phyloP scores from a whole-genome alignment of 768 basidiomycete species.

The Tulasnella sp. region DNA sequence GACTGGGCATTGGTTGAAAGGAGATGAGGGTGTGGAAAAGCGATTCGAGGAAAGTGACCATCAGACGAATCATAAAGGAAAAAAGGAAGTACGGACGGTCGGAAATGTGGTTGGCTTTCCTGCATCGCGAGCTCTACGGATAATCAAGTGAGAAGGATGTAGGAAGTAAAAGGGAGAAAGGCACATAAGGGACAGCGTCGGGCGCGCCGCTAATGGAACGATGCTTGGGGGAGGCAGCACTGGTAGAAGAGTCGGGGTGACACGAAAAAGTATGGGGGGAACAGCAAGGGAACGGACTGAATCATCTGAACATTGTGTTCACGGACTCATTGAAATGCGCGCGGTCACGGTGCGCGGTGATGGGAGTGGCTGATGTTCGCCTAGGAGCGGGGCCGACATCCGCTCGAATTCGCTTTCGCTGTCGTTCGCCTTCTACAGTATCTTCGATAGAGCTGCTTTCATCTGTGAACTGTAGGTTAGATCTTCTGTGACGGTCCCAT shows the following conservation, averaged over 20 bases:
- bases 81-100: not conserved
- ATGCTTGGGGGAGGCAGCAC: not conserved
- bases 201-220: not conserved
- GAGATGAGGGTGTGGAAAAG: slow-evolving; percentile 10
- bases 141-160: not conserved
- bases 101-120: slow-evolving; percentile 14
- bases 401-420: slow-evolving; percentile 24
- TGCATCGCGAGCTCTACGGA: not conserved
- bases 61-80: not conserved
- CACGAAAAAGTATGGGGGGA: slow-evolving; percentile 12
- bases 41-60: slow-evolving; percentile 1
- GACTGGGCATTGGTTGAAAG: not conserved
- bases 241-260: not conserved
- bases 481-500: not conserved
- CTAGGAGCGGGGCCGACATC: slow-evolving; percentile 13
- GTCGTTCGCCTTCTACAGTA: slow-evolving; percentile 17
- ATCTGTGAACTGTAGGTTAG: not conserved
- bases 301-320: slow-evolving; percentile 7
- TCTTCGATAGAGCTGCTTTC: not conserved
- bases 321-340: slow-evolving; percentile 33
- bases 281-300: not conserved
- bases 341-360: slow-evolving; percentile 25
- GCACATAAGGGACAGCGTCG: not conserved
- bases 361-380: not conserved
- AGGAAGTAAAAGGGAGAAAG: not conserved